phyloP scores from a whole-genome alignment of 345 rosid species.

The Eucalyptus lansdowneana region DNA sequence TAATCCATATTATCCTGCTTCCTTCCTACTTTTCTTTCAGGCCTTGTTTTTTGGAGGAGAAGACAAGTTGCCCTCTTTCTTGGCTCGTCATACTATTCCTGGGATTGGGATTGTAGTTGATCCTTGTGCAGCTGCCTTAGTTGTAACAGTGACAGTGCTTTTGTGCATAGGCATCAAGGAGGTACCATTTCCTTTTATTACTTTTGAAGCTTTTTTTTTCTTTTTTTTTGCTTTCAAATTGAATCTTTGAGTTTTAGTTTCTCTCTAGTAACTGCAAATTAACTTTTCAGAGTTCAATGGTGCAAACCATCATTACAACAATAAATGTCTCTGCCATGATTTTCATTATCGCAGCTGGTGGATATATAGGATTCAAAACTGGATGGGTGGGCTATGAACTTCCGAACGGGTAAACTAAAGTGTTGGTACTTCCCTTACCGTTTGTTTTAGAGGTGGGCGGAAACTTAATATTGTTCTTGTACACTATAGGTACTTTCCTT shows the following conservation, averaged over 20 bases:
- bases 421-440: not conserved
- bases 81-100: conserved; percentile 79
- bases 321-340: conserved; percentile 76
- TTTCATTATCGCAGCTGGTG: conserved; percentile 73
- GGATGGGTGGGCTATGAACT: conserved; percentile 95
- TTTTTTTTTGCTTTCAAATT: not conserved
- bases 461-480: not conserved
- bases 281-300: conserved; percentile 68
- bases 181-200: conserved; percentile 17
- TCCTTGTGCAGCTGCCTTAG: conserved; percentile 87
- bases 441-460: not conserved
- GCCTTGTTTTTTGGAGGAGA: conserved; percentile 87
- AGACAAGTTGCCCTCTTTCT: conserved; percentile 51
- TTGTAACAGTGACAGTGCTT: conserved; percentile 69
- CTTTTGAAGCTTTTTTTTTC: too few species aligned
- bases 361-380: conserved; percentile 78
- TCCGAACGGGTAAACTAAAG: conserved; percentile 56
- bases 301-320: conserved; percentile 65
- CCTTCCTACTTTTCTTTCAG: conserved; percentile 13
- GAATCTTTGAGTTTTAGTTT: not conserved
- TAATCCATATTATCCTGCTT: not conserved
- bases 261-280: not conserved
- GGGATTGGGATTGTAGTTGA: conserved; percentile 76
- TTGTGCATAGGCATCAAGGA: conserved; percentile 95
- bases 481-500: conserved; percentile 60